Evolutionary conservation across 371 early-diverging fungal species (phyloP), one percentile per base, ranked within the genome.

Genomic region (Quaeritorhiza haematococci): DNA sequence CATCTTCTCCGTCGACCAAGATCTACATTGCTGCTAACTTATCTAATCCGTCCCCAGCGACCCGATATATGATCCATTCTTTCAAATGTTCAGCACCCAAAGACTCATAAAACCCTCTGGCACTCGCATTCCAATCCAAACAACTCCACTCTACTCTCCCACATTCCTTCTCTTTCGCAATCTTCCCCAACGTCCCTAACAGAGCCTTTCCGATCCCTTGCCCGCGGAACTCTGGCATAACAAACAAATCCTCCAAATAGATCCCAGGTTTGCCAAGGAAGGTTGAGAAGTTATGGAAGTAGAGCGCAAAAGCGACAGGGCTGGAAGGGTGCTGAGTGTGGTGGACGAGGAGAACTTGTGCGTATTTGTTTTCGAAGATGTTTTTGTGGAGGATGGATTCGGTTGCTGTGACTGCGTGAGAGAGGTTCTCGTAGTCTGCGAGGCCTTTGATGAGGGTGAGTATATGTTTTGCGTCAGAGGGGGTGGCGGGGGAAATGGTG

Each of bases 241-340:
- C 87, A 70, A 82, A 88, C 33, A 92, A 71, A 66, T 91, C 93
- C 62, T 92, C 91, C 6, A 92, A 71, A 68, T 91, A 91, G 10
- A 92, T 64, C 17, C 93, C 91, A 1, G 88, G 90, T 27, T 71
- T 61, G 1, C 86, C 88, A 4, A 29, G 24, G 52, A 60, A 59
- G 3, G 54, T 54, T 42, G 29, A n/a, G 50, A 86, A 92, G 74
- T 90, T 92, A 71, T 81, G 80, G 63, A 90, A 91, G 63, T 80
- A 92, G 41, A 92, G 73, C 7, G 90, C 89, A 59, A 92, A 76
- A 0, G 89, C 93, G 13, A 82, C 88, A 5, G 28, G 6, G 5
- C 32, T 30, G 5, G 8, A 38, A 38, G 38, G 19, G 38, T 13
- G 19, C 13, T 19, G 19, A 13, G 13, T 38, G 19, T 13, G 38